Evolutionary conservation across 108 stramenopile species (phyloP).

Genomic region (Skeletonema costatum): DNA sequence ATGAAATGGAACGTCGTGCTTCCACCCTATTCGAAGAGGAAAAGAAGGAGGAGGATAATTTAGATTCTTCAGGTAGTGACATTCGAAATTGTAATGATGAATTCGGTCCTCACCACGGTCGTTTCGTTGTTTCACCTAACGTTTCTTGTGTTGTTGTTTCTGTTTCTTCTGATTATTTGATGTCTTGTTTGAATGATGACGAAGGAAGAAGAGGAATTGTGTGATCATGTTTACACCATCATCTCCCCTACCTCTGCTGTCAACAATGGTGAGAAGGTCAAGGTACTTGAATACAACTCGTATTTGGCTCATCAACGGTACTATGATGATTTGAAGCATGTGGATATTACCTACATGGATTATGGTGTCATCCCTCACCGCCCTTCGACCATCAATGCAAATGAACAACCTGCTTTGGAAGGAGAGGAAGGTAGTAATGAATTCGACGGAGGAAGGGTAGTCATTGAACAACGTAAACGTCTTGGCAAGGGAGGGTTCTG

Average conservation of each 20-base stretch:
- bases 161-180: not conserved
- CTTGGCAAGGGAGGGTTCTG: constrained; percentile 83
- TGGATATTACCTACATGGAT: constrained; percentile 69
- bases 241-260: not conserved
- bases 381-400: too few species aligned
- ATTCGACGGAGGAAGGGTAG: constrained; percentile 15
- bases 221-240: constrained; percentile 1
- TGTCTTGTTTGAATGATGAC: too few species aligned
- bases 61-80: too few species aligned
- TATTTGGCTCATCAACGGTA: constrained; percentile 67
- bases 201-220: not conserved
- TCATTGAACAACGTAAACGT: constrained; percentile 71
- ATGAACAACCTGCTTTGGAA: constrained; percentile 1
- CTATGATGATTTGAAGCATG: constrained; percentile 86
- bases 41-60: not conserved
- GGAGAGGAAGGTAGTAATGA: not conserved
- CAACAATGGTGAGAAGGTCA: constrained; percentile 2
- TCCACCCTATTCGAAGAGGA: not conserved
- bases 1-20: constrained; percentile 1
- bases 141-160: too few species aligned
- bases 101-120: too few species aligned
- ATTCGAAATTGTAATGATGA: too few species aligned
- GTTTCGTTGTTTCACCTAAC: too few species aligned
- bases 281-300: constrained; percentile 51
- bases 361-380: constrained; percentile 34